phyloP scores from a whole-genome alignment of 2,329 filamentous ascomycete genomes.

The Parascedosporium putredinis region DNA sequence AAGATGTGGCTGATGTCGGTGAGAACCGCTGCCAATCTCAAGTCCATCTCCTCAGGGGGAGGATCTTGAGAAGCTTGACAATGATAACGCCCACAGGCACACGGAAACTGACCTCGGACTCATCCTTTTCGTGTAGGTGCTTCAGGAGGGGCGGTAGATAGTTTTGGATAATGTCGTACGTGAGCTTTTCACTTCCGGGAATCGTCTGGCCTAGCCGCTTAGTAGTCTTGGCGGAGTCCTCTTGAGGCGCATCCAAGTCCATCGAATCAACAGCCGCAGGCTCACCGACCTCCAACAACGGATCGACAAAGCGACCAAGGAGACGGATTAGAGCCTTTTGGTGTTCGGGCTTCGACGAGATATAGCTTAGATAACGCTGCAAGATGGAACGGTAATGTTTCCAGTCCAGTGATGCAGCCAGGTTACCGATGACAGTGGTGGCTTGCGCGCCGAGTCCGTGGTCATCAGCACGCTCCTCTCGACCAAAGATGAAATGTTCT shows the following conservation, averaged over 20 bases:
- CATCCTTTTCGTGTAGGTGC: conserved; percentile 89
- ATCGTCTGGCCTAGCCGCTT: conserved; percentile 51
- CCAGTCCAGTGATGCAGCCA: conserved; percentile 77
- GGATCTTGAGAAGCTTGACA: conserved; percentile 73
- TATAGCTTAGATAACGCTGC: conserved; percentile 71
- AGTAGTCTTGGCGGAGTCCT: conserved; percentile 29
- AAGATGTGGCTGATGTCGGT: conserved; percentile 91
- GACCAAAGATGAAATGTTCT: conserved; percentile 88
- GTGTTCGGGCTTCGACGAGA: conserved; percentile 68
- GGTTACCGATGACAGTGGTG: conserved; percentile 63
- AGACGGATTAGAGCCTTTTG: conserved; percentile 81
- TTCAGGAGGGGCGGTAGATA: conserved; percentile 72
- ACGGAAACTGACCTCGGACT: conserved; percentile 85
- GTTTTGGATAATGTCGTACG: conserved; percentile 59
- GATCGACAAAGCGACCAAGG: conserved; percentile 71
- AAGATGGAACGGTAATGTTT: conserved; percentile 79
- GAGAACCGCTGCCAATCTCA: conserved; percentile 69
- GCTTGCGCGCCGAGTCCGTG: conserved; percentile 82
- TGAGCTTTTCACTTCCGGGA: conserved; percentile 56
- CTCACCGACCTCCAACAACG: conserved; percentile 46
- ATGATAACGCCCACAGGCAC: conserved; percentile 83
- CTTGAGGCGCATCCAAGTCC: conserved; percentile 16
- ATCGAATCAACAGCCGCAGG: conserved; percentile 27
- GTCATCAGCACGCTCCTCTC: conserved; percentile 61
- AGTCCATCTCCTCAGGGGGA: conserved; percentile 62